Conservation (phyloP, 108 stramenopile genomes). For the Pseudonitzschia delicatissima region DNA sequence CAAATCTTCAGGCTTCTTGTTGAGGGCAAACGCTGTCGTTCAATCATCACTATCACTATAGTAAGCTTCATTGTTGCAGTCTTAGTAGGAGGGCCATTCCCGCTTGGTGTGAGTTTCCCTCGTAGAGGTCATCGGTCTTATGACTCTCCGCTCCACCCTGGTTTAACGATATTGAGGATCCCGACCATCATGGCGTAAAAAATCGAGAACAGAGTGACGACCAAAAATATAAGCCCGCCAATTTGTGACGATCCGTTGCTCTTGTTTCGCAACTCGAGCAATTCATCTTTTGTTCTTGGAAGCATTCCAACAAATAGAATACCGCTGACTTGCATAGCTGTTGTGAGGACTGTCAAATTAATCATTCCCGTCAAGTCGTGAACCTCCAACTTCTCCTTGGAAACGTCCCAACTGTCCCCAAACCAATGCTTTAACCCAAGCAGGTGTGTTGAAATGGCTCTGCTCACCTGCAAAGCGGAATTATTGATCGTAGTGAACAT, state of each 20-base stretch:
- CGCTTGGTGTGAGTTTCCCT: not conserved
- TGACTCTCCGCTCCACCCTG: slow-evolving; percentile 74
- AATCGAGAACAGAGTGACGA: slow-evolving; percentile 61
- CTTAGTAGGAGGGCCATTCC: too few relatives aligned
- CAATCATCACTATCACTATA: not conserved
- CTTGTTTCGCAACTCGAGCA: slow-evolving; percentile 51
- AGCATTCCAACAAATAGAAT: slow-evolving; percentile 69
- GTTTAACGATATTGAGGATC: slow-evolving; percentile 64
- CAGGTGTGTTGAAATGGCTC: slow-evolving; percentile 61
- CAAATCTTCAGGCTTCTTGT: not conserved
- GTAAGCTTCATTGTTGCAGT: too few relatives aligned
- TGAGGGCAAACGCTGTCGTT: not conserved
- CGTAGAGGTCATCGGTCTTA: not conserved
- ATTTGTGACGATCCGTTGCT: slow-evolving; percentile 47
- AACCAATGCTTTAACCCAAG: too few relatives aligned
- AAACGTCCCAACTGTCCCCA: slow-evolving; percentile 89
- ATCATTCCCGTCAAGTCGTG: slow-evolving; percentile 66
- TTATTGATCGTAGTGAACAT: slow-evolving; percentile 87
- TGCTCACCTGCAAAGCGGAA: slow-evolving; percentile 49
- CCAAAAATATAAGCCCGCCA: slow-evolving; percentile 75
- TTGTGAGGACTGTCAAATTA: slow-evolving; percentile 74
- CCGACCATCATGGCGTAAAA: slow-evolving; percentile 76
- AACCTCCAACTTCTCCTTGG: slow-evolving; percentile 55
- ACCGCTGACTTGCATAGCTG: slow-evolving; percentile 64
- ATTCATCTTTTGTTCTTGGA: slow-evolving; percentile 76